phyloP scores from a whole-genome alignment of 306 rosid species.

The Amphicarpaea edgeworthii region DNA sequence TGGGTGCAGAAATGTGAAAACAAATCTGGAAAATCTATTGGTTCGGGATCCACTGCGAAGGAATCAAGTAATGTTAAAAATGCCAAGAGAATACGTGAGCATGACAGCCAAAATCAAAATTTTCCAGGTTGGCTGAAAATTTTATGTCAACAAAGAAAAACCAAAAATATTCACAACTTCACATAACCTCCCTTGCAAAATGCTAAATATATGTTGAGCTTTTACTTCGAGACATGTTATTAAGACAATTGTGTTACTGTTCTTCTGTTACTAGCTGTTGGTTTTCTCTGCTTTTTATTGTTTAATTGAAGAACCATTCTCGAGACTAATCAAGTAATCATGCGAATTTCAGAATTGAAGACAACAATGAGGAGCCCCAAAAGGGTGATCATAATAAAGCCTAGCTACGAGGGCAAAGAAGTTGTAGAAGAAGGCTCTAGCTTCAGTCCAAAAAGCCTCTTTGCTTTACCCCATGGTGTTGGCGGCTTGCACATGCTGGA shows the following conservation, averaged over 20 bases:
- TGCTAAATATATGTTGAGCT: conserved; percentile 23
- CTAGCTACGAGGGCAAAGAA: conserved; percentile 69
- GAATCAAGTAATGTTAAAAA: conserved; percentile 63
- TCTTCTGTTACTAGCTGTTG: background rate
- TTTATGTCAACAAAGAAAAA: conserved; percentile 18
- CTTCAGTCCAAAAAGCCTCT: conserved; percentile 83
- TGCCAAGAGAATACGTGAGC: conserved; percentile 59
- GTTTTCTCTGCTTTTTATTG: background rate
- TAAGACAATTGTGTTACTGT: background rate
- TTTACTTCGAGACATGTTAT: background rate
- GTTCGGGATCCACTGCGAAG: conserved; percentile 52
- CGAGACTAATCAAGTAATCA: conserved; percentile 23
- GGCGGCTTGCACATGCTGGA: conserved; percentile 72
- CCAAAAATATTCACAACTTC: background rate
- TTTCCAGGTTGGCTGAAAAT: conserved; percentile 71
- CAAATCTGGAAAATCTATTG: conserved; percentile 51
- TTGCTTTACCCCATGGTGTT: conserved; percentile 74
- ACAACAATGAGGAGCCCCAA: conserved; percentile 81
- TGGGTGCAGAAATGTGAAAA: conserved; percentile 63
- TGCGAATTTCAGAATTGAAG: conserved; percentile 73
- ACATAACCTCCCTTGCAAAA: conserved; percentile 12
- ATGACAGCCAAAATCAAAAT: conserved; percentile 61
- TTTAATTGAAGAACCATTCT: conserved; percentile 39
- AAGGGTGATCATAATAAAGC: conserved; percentile 64
- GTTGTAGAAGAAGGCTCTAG: conserved; percentile 73